Evolutionary conservation across 2,329 filamentous ascomycete genomes (phyloP), one percentile per base, ranked within the genome.

Genomic region (Hymenoscyphus fraxineus): DNA sequence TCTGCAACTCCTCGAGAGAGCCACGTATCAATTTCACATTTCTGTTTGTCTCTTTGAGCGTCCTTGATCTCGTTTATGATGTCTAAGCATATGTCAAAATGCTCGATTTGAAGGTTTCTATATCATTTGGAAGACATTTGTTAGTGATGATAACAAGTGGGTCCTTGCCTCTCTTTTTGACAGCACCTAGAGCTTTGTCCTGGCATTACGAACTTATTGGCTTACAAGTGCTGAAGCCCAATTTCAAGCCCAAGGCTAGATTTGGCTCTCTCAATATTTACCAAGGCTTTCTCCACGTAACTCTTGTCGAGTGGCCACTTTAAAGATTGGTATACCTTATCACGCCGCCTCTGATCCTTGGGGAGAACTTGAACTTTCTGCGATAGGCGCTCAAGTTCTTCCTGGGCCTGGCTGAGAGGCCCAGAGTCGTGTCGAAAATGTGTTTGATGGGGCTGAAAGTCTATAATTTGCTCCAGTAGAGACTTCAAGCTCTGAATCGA

Each of bases 301-400:
- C 66, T 68, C 54, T 70, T 68, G 39, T 68, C 41, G 57, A 71
- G 70, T 13, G 68, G 71, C 69, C 68, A 72, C 59, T 59, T 66
- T 41, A 72, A 63, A 32, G 60, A 61, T 58, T 61, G 55, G 2
- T 19, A 32, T 2, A 39, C 38, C 57, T 27, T 41, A 59, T 59
- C 57, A 41, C 38, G 57, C 13, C 32, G 39, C 12, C 47, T 27
- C 59, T 27, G 41, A 3, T 47, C 44, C 19, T 51, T 22, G 9
- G 44, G 44, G 22, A 51, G 44, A 9, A 51, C n/a, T 12, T n/a
- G 22, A 44, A 47, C 32, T 5, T 57, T 40, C 2, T 19, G 32
- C 9, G 40, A 35, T 9, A 57, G 51, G 32, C 19, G 15, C 16
- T 57, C 35, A 19, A 38, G 13, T 7, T 44, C 51, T n/a, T 39